A percentile compares a stretch with the other conserved stretches of the same genome.
Evolutionary conservation across 148 eudicot species (phyloP).

Genomic region (Amaranthus hypochondriacus): DNA sequence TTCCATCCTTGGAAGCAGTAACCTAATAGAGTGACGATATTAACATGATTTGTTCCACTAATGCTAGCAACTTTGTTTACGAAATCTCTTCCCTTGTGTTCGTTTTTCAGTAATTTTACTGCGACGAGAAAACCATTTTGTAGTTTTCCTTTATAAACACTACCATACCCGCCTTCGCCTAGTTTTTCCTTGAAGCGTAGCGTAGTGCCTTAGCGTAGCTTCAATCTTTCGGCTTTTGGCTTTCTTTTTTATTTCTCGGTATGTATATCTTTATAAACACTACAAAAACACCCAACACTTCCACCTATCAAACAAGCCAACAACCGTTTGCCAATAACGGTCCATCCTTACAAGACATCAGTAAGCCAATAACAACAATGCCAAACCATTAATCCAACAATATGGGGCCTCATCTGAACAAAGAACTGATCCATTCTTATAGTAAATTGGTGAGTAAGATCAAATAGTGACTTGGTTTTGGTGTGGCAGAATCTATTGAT

Average conservation of each 20-base stretch:
- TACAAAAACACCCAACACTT: too few relatives aligned
- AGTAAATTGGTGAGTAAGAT: too few relatives aligned
- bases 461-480: neutral
- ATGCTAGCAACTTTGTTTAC: conserved; percentile 53
- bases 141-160: conserved; percentile 63
- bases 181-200: conserved; percentile 54
- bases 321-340: too few relatives aligned
- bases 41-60: conserved; percentile 56
- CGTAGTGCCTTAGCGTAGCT: conserved; percentile 1
- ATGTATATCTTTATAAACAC: too few relatives aligned
- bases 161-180: conserved; percentile 81
- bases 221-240: conserved; percentile 1
- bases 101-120: conserved; percentile 48
- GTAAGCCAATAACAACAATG: too few relatives aligned
- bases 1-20: conserved; percentile 50
- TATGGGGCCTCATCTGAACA: too few relatives aligned
- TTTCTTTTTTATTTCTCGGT: neutral
- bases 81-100: conserved; percentile 16
- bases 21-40: conserved; percentile 57
- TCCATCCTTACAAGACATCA: too few relatives aligned
- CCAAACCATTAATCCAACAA: too few relatives aligned
- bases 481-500: neutral
- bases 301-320: too few relatives aligned
- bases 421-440: too few relatives aligned
- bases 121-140: conserved; percentile 59